Evolutionary conservation across 192 early-diverging fungal species (phyloP), one percentile per base, ranked within the genome.

Genomic region (Linnemannia schmuckeri): DNA sequence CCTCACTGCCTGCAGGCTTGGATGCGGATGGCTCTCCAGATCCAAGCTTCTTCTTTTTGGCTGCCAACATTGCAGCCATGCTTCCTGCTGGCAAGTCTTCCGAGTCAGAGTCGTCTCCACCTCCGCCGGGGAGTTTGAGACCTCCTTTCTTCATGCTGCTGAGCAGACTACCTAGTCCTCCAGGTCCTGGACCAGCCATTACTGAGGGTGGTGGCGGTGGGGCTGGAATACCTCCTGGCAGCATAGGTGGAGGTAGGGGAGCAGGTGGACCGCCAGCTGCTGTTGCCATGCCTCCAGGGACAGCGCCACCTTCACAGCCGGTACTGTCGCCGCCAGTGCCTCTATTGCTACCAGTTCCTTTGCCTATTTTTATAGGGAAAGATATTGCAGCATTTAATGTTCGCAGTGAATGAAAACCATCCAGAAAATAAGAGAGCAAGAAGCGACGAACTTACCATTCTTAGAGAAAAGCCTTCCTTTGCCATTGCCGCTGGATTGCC

Each of bases 141-240:
- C 37, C 22, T 35, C 79, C 79, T 57, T 87, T 87, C 52, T 78
- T 78, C 76, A 81, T 87, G n/a, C 76, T 52, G 38, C 61, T 73
- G 24, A 87, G 80, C 15, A 87, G 24, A 61, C 76, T 76, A 40
- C 79, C 76, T 52, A 87, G 40, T n/a, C 85, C 85, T 72, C 79
- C 79, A 8, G 49, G 72, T 9, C 72, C 72, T 74, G 41, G 46
- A 18, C 47, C 52, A 0, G 54, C 70, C 27, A 42, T 71, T 57
- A 78, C 68, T 41, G 82, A 78, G 3, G 90, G 76, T 27, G 89
- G 85, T 8, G 85, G 74, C 44, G 86, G 85, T 52, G 83, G 93
- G 0, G 90, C 85, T 33, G 85, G 82, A 7, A 73, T 82, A 15
- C 80, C 74, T 61, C 76, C 74, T 47, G 61, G 78, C 3, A 52